Base-by-base conservation (phyloP, 345 rosid species). In the Citrus unshiu region DNA sequence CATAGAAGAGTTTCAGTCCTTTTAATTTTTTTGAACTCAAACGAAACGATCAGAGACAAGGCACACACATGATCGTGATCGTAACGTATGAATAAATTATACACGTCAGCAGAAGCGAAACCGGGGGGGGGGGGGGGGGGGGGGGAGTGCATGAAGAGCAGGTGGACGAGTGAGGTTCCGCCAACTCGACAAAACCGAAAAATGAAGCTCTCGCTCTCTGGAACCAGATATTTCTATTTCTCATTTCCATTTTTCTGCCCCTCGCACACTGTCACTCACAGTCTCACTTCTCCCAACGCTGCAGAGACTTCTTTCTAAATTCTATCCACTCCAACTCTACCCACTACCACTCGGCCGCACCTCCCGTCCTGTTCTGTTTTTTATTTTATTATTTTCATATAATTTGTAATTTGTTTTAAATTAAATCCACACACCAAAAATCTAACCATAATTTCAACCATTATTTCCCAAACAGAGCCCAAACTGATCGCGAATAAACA, bases 381-480 rank as follows among this genome's bases (percentile, higher is more conserved):
- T 24, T 29, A 22, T 60, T 43, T 6, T 58, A 4, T n/a, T 1
- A 46, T 46, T 46, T 46, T 2, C 1, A 7, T 58, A 4, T n/a
- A 5, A 46, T 3, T 46, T 46, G 51, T 46, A 7, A 9, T 57
- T 37, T 14, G 19, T n/a, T 0, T 14, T n/a, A 1, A 7, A 4
- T 30, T 6, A 29, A 46, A 25, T 30, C 27, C 49, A 12, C 58
- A 63, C 73, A 75, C 81, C 80, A 61, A 76, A 34, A 71, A 21
- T 62, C 63, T n/a, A 57, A 57, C 70, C 80, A 49, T 25, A 25
- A 37, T 64, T 32, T 18, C 37, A 57, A 57, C 65, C 80, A 59
- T 25, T 25, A 37, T 64, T 32, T 18, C 37, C 76, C 81, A 72
- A 78, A 74, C 82, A 24, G 18, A 61, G 40, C 69, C 61, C 75